These are phyloP conservation scores for Lagenidium sp. DNA, from an alignment of 352 stramenopile species.

Conservation along the genomic window DNA sequence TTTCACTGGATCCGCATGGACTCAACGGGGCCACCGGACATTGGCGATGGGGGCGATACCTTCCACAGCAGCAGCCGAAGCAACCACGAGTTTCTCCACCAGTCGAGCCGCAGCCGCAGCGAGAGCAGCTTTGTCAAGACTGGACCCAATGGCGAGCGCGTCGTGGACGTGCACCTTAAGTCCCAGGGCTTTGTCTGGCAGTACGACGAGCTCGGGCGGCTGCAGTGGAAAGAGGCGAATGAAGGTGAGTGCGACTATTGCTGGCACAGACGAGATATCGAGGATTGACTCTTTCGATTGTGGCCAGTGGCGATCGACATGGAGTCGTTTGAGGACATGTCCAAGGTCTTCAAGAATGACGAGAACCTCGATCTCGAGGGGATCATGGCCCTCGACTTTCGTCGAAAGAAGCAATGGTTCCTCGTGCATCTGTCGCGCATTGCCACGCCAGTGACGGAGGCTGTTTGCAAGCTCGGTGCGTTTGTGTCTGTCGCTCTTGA, in stretches of 20 bases:
- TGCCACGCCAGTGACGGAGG: constrained; percentile 50
- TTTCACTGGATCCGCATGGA: constrained; percentile 70
- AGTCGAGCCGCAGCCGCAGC: constrained; percentile 5
- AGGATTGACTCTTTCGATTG: neutral
- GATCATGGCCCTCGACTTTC: constrained; percentile 71
- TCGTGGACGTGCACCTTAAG: constrained; percentile 50
- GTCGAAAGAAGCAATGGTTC: constrained; percentile 80
- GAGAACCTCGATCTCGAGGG: constrained; percentile 62
- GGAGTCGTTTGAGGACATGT: constrained; percentile 45
- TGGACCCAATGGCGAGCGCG: constrained; percentile 34
- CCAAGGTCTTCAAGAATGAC: constrained; percentile 19
- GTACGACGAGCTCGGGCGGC: constrained; percentile 38
- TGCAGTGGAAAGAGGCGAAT: constrained; percentile 52
- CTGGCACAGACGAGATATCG: neutral
- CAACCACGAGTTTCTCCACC: constrained; percentile 10
- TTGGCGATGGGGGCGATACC: too few relatives aligned
- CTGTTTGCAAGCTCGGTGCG: constrained; percentile 55
- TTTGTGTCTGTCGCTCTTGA: neutral
- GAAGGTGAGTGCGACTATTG: constrained; percentile 16
- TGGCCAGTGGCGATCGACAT: constrained; percentile 48
- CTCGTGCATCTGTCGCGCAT: constrained; percentile 57
- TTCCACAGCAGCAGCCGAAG: too few relatives aligned
- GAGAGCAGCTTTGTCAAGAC: constrained; percentile 11
- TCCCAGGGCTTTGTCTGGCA: constrained; percentile 66
- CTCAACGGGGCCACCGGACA: constrained; percentile 23